These are phyloP conservation scores for Neurospora sp. DNA, from an alignment of 2,329 filamentous ascomycete species.

Conservation along the genomic window DNA sequence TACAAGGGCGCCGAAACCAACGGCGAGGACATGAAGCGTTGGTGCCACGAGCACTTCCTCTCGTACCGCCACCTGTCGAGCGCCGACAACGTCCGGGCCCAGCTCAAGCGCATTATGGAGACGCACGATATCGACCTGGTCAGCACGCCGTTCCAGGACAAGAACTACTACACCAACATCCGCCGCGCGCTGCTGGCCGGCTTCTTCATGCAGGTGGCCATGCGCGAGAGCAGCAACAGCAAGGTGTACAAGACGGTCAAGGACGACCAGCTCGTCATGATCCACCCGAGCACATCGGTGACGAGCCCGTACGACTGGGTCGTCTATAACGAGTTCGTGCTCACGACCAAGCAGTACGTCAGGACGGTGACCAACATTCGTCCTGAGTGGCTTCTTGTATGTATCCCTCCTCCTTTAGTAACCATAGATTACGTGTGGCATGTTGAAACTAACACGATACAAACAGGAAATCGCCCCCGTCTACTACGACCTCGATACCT, in stretches of 20 bases:
- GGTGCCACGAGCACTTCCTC: constrained; percentile 96
- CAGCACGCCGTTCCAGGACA: constrained; percentile 84
- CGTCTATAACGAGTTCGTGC: constrained; percentile 94
- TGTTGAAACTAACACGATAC: constrained; percentile 18
- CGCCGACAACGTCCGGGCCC: constrained; percentile 85
- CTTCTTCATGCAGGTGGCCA: constrained; percentile 99
- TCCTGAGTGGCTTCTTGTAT: constrained; percentile 86
- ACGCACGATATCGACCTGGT: constrained; percentile 75
- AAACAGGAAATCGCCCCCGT: constrained; percentile 77
- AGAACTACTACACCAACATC: constrained; percentile 98
- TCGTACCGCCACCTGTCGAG: constrained; percentile 80
- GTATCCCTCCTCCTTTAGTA: constrained; percentile 19
- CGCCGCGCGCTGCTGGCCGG: constrained; percentile 82
- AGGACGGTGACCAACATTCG: constrained; percentile 84
- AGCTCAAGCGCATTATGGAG: constrained; percentile 96
- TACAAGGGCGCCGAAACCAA: constrained; percentile 71
- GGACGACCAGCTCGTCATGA: constrained; percentile 85
- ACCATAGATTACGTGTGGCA: background rate
- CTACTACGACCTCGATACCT: constrained; percentile 80
- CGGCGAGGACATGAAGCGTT: constrained; percentile 64
- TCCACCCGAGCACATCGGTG: constrained; percentile 89
- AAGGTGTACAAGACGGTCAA: constrained; percentile 95
- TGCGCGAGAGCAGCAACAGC: constrained; percentile 68
- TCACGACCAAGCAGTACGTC: constrained; percentile 97
- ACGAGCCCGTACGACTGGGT: constrained; percentile 91